Conservation (phyloP, 2,329 filamentous ascomycete species). For the Colletotrichum tofieldiae region DNA sequence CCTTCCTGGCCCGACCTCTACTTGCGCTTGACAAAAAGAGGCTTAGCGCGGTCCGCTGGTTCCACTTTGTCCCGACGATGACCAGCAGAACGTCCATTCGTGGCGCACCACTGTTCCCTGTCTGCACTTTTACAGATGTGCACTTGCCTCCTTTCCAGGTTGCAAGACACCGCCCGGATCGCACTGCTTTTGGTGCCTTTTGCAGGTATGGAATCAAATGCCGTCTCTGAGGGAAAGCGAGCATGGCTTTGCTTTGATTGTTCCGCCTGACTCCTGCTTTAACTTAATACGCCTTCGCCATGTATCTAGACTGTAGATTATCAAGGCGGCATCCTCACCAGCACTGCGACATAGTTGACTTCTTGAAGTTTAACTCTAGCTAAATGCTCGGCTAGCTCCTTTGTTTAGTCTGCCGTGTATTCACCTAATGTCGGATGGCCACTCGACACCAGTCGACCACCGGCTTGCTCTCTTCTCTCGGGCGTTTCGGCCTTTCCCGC, state of each 20-base stretch:
- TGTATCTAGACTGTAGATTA: neutral
- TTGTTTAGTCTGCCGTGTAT: neutral
- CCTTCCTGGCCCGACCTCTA: neutral
- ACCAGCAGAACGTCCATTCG: conserved; percentile 18
- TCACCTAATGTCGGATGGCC: neutral
- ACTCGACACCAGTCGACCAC: neutral
- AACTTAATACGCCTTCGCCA: neutral
- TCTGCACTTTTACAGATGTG: neutral
- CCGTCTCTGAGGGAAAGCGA: neutral
- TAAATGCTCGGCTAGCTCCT: neutral
- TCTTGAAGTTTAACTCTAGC: neutral
- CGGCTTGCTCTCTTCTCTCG: neutral
- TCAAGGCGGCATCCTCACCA: neutral
- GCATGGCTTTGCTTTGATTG: neutral
- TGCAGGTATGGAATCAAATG: neutral
- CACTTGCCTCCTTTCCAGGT: neutral
- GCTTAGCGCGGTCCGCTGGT: neutral
- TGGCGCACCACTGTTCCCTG: neutral
- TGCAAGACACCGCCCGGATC: neutral
- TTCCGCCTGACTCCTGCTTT: no score
- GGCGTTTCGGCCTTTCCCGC: no score
- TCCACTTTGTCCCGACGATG: conserved; percentile 26
- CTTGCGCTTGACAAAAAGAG: neutral
- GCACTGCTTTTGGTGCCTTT: neutral
- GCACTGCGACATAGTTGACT: neutral